These are phyloP conservation scores for Crithidia thermophila DNA, from an alignment of 208 protist genomes.

Conservation along the genomic window DNA sequence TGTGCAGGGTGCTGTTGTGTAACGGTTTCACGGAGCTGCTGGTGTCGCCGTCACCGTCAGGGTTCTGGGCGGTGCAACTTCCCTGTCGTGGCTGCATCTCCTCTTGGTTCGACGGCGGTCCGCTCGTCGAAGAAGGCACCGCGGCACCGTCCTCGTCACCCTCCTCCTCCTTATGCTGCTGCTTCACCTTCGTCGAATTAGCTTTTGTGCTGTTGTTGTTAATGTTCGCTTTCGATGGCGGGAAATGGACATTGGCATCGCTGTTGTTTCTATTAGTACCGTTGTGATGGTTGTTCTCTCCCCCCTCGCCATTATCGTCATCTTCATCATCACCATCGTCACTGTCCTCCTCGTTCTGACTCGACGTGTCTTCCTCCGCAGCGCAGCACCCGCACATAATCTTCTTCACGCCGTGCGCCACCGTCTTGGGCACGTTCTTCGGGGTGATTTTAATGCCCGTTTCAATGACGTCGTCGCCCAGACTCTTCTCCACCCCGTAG, in stretches of 20 bases:
- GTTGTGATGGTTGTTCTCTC: not conserved
- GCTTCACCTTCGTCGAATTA: too few relatives aligned
- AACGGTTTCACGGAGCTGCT: not conserved
- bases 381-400: slow-evolving; percentile 43
- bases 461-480: slow-evolving; percentile 30
- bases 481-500: slow-evolving; percentile 45
- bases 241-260: not conserved
- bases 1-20: not conserved
- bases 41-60: not conserved
- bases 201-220: not conserved
- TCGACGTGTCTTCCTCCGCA: slow-evolving; percentile 23
- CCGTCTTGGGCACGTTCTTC: slow-evolving; percentile 35
- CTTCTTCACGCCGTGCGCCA: slow-evolving; percentile 37
- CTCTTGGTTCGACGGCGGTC: too few relatives aligned
- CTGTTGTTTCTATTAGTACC: not conserved
- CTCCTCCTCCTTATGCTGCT: too few relatives aligned
- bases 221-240: not conserved
- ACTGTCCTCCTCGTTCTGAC: slow-evolving; percentile 14
- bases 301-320: not conserved
- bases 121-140: too few relatives aligned
- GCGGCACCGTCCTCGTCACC: too few relatives aligned
- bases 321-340: slow-evolving; percentile 1
- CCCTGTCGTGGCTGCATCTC: too few relatives aligned
- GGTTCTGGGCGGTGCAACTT: not conserved
- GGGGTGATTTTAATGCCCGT: slow-evolving; percentile 37